Evolutionary conservation across 768 basidiomycete species (phyloP).

Genomic region (Tephrocybe sp.): DNA sequence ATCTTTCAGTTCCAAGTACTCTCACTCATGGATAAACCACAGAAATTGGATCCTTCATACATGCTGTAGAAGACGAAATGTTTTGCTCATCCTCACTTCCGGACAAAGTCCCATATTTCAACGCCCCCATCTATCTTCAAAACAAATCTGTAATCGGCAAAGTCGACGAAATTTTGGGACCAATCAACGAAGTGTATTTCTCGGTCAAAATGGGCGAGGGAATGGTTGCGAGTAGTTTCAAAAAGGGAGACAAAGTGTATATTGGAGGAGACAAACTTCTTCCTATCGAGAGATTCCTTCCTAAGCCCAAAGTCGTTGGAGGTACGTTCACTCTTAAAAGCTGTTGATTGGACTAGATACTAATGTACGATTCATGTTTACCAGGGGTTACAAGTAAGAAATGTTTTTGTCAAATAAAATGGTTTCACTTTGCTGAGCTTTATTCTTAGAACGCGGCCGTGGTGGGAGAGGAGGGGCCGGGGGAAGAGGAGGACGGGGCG

Average conservation of each 20-base stretch:
- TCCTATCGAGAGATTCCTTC: slow-evolving; percentile 94
- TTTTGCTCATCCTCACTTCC: slow-evolving; percentile 81
- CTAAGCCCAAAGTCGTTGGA: slow-evolving; percentile 86
- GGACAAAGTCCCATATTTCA: slow-evolving; percentile 98
- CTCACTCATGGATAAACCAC: slow-evolving; percentile 10
- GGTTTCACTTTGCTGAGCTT: slow-evolving; percentile 7
- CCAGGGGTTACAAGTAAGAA: slow-evolving; percentile 50
- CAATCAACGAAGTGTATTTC: slow-evolving; percentile 98
- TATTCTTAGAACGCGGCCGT: slow-evolving; percentile 35
- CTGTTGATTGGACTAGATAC: slow-evolving; percentile 6
- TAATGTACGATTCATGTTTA: not conserved
- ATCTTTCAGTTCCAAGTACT: not conserved
- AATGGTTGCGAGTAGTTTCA: slow-evolving; percentile 93
- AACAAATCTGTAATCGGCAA: slow-evolving; percentile 96
- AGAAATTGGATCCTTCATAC: slow-evolving; percentile 93
- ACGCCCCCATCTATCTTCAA: slow-evolving; percentile 95
- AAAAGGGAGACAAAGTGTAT: slow-evolving; percentile 97
- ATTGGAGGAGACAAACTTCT: slow-evolving; percentile 97
- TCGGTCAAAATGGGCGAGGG: slow-evolving; percentile 97
- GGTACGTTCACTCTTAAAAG: slow-evolving; percentile 39
- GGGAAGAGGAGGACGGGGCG: slow-evolving; percentile 31
- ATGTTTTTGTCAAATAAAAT: slow-evolving; percentile 7
- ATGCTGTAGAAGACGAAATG: slow-evolving; percentile 99
- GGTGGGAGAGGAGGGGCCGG: slow-evolving; percentile 38
- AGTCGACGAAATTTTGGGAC: slow-evolving; percentile 98